phyloP scores from a whole-genome alignment of 2,329 filamentous ascomycete genomes.

The Aureobasidium sp. region DNA sequence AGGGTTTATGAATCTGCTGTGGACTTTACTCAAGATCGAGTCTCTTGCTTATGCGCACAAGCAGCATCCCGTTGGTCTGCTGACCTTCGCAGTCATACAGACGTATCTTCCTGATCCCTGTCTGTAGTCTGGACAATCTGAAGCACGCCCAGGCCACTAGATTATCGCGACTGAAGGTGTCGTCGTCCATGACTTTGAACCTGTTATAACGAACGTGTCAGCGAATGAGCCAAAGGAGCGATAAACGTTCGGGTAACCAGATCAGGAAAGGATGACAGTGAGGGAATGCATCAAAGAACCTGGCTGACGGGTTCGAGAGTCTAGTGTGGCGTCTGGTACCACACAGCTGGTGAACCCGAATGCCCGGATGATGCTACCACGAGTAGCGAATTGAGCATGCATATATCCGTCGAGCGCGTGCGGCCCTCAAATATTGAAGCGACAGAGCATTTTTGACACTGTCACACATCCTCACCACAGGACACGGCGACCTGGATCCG shows the following conservation, averaged over 20 bases:
- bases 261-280: not conserved
- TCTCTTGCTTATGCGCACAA: slow-evolving; percentile 63
- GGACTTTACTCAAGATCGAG: not conserved
- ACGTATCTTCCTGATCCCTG: slow-evolving; percentile 69
- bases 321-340: slow-evolving; percentile 5
- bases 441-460: not conserved
- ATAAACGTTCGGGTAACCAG: not conserved
- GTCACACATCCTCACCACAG: not conserved
- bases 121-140: slow-evolving; percentile 67
- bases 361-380: not conserved
- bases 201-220: slow-evolving; percentile 28
- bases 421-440: not conserved
- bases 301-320: not conserved
- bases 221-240: not conserved
- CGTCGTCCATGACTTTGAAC: slow-evolving; percentile 83
- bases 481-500: not conserved
- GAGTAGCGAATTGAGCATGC: not conserved
- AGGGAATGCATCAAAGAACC: not conserved
- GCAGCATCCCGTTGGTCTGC: slow-evolving; percentile 56
- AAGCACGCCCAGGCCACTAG: slow-evolving; percentile 85
- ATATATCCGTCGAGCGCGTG: not conserved
- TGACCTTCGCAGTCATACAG: slow-evolving; percentile 61
- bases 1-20: not conserved
- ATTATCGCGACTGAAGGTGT: slow-evolving; percentile 62
- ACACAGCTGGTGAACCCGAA: slow-evolving; percentile 1